Evolutionary conservation across 257 asterid species (phyloP).

Genomic region (Solanum sejunctum): DNA sequence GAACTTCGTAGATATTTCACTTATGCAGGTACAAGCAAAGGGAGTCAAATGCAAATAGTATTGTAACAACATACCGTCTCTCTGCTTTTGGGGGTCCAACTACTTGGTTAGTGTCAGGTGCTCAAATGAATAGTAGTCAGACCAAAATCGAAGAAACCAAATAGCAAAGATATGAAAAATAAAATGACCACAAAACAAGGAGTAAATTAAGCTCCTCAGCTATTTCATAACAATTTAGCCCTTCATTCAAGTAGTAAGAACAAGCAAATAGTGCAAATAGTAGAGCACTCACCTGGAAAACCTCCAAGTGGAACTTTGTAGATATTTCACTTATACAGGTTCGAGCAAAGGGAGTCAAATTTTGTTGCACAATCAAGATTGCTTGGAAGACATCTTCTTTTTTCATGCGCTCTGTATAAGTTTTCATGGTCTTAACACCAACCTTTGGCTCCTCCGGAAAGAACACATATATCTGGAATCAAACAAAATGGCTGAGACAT

Average conservation of each 20-base stretch:
- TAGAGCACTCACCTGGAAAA: constrained; percentile 46
- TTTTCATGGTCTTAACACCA: constrained; percentile 73
- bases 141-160: background rate
- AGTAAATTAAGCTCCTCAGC: background rate
- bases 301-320: constrained; percentile 66
- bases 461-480: constrained; percentile 68
- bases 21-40: background rate
- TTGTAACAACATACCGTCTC: background rate
- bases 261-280: background rate
- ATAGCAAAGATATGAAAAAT: background rate
- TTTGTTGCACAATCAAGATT: constrained; percentile 71
- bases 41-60: background rate
- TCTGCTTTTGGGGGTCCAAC: background rate
- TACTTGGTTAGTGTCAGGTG: background rate
- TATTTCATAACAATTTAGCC: background rate
- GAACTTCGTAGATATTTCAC: background rate
- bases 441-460: constrained; percentile 78
- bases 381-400: constrained; percentile 55
- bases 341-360: constrained; percentile 62
- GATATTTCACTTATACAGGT: constrained; percentile 58
- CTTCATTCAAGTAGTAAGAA: background rate
- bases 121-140: background rate
- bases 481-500: background rate
- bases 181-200: background rate
- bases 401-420: constrained; percentile 69